Evolutionary conservation across 2,329 filamentous ascomycete species (phyloP), one percentile per base, ranked within the genome.

Genomic region (Epicoccum nigrum): DNA sequence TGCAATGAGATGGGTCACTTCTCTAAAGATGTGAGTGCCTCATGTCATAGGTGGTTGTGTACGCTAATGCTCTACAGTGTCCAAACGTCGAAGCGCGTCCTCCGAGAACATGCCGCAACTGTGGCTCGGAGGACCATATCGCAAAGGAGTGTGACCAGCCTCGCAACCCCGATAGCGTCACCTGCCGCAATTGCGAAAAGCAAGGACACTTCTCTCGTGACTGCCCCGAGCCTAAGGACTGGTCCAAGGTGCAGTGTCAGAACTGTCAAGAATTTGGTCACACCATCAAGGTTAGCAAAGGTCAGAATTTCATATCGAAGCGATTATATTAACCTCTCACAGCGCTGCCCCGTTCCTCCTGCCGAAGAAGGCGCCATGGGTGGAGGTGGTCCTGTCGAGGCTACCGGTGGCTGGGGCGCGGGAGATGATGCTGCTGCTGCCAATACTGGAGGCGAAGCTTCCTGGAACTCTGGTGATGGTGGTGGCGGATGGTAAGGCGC

Each of bases 151-250:
- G 71, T 25, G 63, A 69, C 33, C 64, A 74, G 55, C 71, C 71
- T 8, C 60, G 58, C 8, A 73, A 74, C 50, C 74, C 65, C 9
- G 65, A 60, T 25, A 69, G 79, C 73, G 55, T 69, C 2, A 70
- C 66, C 51, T 83, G 81, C 72, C 77, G 80, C 63, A 89, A 88
- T 72, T 89, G 86, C 65, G 85, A 87, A 17, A 71, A 84, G 56
- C 80, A 82, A 42, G 86, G 85, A 6, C 86, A 89, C 56, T 79
- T 81, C 43, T 74, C 78, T 45, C 77, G 76, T 17, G 81, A 84
- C 8, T 85, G 85, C 58, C 78, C 82, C 21, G 76, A 85, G 68
- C 85, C 81, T 13, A 79, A 79, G 49, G 81, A 83, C 52, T 67
- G 77, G 77, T 58, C 63, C 44, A 76, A 75, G 63, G 73, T 75